Percentiles rank a stretch among this genome's conserved stretches.
Conservation (phyloP, 805 yeast species). For the Nakazawaea laoshanensis region DNA sequence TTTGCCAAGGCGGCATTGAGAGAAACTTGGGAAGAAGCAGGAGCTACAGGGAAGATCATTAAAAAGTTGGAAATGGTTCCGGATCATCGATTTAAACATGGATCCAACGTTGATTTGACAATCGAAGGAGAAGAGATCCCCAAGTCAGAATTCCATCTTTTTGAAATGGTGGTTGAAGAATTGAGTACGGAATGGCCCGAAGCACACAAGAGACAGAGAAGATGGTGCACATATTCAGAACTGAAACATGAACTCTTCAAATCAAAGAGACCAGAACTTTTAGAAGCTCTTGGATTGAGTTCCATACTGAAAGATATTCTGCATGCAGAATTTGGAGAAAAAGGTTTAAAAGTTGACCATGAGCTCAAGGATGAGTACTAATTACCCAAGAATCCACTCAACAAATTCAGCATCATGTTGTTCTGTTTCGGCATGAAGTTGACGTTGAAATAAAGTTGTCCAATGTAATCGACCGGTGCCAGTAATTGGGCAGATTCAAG, state of each 20-base stretch:
- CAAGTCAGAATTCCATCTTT: slow-evolving; percentile 81
- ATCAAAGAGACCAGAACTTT: slow-evolving; percentile 60
- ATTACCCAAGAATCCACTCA: slow-evolving; percentile 58
- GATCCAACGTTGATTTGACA: slow-evolving; percentile 12
- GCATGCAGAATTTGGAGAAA: slow-evolving; percentile 15
- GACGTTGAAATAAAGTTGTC: slow-evolving; percentile 20
- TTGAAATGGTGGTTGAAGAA: slow-evolving; percentile 57
- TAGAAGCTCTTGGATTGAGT: slow-evolving; percentile 54
- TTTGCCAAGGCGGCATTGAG: slow-evolving; percentile 52
- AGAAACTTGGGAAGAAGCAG: slow-evolving; percentile 98
- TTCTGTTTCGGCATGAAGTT: slow-evolving; percentile 36
- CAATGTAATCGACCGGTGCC: slow-evolving; percentile 20
- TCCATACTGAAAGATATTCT: slow-evolving; percentile 32
- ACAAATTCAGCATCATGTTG: slow-evolving; percentile 61
- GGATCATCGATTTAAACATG: slow-evolving; percentile 33
- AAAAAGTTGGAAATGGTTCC: slow-evolving; percentile 54
- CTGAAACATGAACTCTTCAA: slow-evolving; percentile 51
- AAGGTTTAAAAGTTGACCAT: slow-evolving; percentile 19
- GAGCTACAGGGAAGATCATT: slow-evolving; percentile 61
- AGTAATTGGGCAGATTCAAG: slow-evolving; percentile 16
- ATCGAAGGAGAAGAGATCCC: slow-evolving; percentile 34
- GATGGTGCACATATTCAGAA: slow-evolving; percentile 68
- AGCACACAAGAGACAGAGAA: slow-evolving; percentile 44
- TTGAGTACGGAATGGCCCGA: slow-evolving; percentile 76
- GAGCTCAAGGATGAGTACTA: slow-evolving; percentile 20